Evolutionary conservation across 345 rosid species (phyloP), one percentile per base, ranked within the genome.

Genomic region (Psidium friedrichsthalianum): DNA sequence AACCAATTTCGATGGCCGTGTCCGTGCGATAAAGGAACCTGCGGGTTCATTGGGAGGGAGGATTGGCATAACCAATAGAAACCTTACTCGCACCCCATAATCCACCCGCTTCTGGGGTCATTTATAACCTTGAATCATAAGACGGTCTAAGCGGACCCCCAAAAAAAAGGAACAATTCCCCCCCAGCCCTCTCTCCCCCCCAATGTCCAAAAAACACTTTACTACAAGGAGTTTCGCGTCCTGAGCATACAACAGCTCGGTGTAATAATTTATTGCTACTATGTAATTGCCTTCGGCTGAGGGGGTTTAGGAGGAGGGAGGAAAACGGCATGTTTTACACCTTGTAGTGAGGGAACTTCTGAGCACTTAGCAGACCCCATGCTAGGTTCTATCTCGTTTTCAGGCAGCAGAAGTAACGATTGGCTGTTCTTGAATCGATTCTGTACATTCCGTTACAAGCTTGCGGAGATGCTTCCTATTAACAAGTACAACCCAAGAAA

Each of bases 381-480:
- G 36, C 91, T 91, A 8, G 82, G 86, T 55, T 91, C 86, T 74
- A 90, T 89, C 86, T 91, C 87, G 11, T 84, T 88, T 87, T 84
- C 98, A 4, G 86, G 36, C n/a, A n/a, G n/a, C n/a, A n/a, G n/a
- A n/a, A 56, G 81, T 27, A 2, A 57, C 40, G 15, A 24, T 54
- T 86, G 87, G 87, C 40, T 87, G 82, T 84, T 95, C 94, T 84
- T 89, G 91, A 87, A 83, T 89, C 52, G 88, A 81, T n/a, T n/a
- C 44, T 93, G 96, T 81, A 95, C 94, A 87, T 82, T 90, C 76
- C 96, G 92, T 57, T 57, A 97, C 96, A 85, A 95, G 97, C 85
- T 90, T 93, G 44, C 96, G 95, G 82, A 97, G 86, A n/a, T n/a
- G n/a, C n/a, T 86, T 95, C 96, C 99, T 96, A 86, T 82, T 20